Evolutionary conservation across 1,139 yeast genomes (phyloP).

Genomic region (Scheffersomyces illinoinensis): DNA sequence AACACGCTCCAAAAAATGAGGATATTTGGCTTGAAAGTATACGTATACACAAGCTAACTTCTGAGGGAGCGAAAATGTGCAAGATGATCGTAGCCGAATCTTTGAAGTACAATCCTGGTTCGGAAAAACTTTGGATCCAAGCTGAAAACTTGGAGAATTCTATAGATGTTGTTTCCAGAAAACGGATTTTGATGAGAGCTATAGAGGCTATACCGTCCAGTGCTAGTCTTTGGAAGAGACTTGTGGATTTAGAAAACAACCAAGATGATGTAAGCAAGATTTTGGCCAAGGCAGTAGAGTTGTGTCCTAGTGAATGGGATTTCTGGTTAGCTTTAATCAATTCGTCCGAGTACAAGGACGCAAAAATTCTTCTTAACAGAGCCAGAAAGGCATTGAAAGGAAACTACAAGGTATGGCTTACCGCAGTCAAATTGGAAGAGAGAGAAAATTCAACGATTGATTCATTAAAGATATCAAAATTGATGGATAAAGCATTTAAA

Average conservation of each 20-base stretch:
- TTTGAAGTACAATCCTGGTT: conserved; percentile 53
- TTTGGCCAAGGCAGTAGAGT: conserved; percentile 66
- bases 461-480: conserved; percentile 38
- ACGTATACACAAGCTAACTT: conserved; percentile 56
- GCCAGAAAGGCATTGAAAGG: conserved; percentile 59
- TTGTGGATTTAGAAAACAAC: conserved; percentile 49
- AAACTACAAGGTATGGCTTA: conserved; percentile 66
- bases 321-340: conserved; percentile 61
- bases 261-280: conserved; percentile 52
- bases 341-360: conserved; percentile 45
- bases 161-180: conserved; percentile 48
- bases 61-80: conserved; percentile 39
- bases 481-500: conserved; percentile 55
- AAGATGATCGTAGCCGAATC: conserved; percentile 68
- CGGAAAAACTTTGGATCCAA: conserved; percentile 69
- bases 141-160: conserved; percentile 63
- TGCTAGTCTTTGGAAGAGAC: conserved; percentile 52
- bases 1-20: conserved; percentile 62
- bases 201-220: conserved; percentile 53
- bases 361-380: conserved; percentile 53
- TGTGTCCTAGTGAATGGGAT: conserved; percentile 62
- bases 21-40: conserved; percentile 84
- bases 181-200: conserved; percentile 61
- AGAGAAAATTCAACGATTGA: conserved; percentile 33
- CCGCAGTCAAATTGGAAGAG: conserved; percentile 74